Conservation (phyloP, 2,329 filamentous ascomycete species). For the Chalaropsis ovoidea region DNA sequence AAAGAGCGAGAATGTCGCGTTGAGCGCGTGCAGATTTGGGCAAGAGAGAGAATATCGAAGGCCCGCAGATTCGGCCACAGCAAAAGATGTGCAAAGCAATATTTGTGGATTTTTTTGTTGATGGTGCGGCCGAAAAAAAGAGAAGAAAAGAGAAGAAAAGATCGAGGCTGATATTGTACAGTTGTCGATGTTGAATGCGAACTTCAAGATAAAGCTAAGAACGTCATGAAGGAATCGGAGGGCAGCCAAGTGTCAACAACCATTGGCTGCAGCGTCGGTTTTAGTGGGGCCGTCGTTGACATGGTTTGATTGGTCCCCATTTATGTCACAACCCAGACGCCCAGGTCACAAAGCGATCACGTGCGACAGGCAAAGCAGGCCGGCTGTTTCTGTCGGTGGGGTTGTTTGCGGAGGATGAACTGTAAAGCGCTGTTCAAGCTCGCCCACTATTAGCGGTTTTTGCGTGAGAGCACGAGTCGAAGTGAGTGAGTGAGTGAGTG, state of each 20-base stretch:
- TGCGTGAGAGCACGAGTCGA: too few species aligned
- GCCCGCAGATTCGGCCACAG: neutral
- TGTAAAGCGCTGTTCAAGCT: neutral
- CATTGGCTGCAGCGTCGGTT: neutral
- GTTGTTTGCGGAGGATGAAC: neutral
- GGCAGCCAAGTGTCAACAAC: neutral
- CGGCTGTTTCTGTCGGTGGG: neutral
- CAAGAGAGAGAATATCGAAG: neutral
- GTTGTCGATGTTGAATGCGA: neutral
- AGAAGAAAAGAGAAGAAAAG: neutral
- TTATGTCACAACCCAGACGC: neutral
- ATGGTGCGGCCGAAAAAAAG: neutral
- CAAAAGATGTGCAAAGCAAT: neutral
- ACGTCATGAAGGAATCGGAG: conserved; percentile 7
- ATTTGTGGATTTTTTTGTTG: neutral
- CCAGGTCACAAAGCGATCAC: neutral
- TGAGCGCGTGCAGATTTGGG: neutral
- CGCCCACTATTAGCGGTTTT: too few species aligned
- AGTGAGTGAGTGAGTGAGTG: too few species aligned
- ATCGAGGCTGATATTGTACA: neutral
- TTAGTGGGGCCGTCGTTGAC: neutral
- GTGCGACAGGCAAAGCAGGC: neutral
- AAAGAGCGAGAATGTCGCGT: neutral
- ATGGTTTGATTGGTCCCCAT: conserved; percentile 8
- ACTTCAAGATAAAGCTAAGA: neutral